Base-by-base conservation (phyloP, 1,139 yeast species). In the Saccharomyces hybrid region DNA sequence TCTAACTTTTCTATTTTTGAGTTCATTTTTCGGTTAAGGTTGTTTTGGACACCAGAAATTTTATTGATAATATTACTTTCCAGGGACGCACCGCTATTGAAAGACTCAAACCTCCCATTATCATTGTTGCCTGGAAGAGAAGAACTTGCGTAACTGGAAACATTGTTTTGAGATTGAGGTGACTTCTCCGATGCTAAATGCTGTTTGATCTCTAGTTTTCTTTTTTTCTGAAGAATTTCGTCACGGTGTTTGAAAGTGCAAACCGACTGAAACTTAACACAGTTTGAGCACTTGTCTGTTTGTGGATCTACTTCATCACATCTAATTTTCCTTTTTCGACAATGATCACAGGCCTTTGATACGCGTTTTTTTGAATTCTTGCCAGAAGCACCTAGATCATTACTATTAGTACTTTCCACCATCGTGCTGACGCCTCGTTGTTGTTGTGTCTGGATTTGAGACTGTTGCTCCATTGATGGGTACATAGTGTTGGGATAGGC, bases 281-380 rank as follows among this genome's bases (percentile, higher is more conserved):
- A 66, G 53, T 66, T 66, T 25, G 59, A 51, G 55, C 70, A 67
- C 57, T 62, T 65, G 7, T 59, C 57, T 1, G 60, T 56, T 5
- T 51, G 47, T 2, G 60, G 58, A 51, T 64, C 57, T 6, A 65
- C 49, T 8, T 67, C 64, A 48, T 66, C 69, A 59, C 74, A 71
- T 56, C 69, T 70, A 48, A 70, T 66, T 55, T 71, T 71, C 42
- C 73, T 63, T 49, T 60, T 67, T 52, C 74, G 64, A 57, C 74
- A 71, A 53, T 67, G 68, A 49, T 69, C 68, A 58, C 74, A 71
- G 9, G 74, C 74, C 51, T 63, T 63, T 16, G 70, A 56, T 14
- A 67, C 71, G 49, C 74, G 62, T 53, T 58, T 63, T 26, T 49
- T 52, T 4, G 25, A 48, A 32, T 41, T 44, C 23, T 16, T 38